These are phyloP conservation scores for cucumber (Cucumis sativus) DNA, from an alignment of 306 rosid species.

Conservation along the genomic window DNA sequence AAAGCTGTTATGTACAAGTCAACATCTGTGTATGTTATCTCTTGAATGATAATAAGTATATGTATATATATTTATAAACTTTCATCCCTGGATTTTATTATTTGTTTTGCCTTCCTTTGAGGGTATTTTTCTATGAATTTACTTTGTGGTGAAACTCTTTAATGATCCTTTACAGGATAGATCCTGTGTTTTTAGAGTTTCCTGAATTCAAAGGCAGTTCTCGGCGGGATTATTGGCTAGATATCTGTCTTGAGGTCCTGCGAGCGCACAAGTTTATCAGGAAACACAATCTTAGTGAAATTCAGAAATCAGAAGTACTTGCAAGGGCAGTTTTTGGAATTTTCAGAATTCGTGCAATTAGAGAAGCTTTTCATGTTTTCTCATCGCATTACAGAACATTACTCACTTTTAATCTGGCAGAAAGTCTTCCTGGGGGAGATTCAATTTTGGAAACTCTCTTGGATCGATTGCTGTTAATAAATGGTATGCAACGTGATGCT, in stretches of 20 bases:
- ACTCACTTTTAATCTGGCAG: conserved; percentile 80
- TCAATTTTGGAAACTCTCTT: conserved; percentile 60
- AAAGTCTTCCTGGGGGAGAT: conserved; percentile 88
- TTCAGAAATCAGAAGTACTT: conserved; percentile 60
- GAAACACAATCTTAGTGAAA: conserved; percentile 45
- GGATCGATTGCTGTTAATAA: conserved; percentile 36
- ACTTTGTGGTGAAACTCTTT: conserved; percentile 17
- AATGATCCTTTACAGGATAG: conserved; percentile 70
- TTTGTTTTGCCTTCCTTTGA: neutral
- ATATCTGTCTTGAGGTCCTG: conserved; percentile 69
- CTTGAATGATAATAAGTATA: conserved; percentile 2
- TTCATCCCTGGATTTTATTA: neutral
- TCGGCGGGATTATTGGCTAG: conserved; percentile 92
- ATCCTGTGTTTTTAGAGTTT: conserved; percentile 86
- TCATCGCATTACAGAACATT: conserved; percentile 59
- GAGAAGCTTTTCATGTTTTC: conserved; percentile 56
- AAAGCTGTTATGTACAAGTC: conserved; percentile 93
- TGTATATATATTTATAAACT: neutral
- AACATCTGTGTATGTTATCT: conserved; percentile 53
- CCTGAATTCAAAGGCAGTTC: conserved; percentile 80
- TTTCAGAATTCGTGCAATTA: conserved; percentile 61
- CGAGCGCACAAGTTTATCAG: conserved; percentile 53
- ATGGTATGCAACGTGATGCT: conserved; percentile 30
- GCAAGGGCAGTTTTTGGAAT: conserved; percentile 66
- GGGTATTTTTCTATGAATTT: conserved; percentile 4